Base-by-base conservation (phyloP, 2,329 filamentous ascomycete species). In the Aspergillus proliferans region DNA sequence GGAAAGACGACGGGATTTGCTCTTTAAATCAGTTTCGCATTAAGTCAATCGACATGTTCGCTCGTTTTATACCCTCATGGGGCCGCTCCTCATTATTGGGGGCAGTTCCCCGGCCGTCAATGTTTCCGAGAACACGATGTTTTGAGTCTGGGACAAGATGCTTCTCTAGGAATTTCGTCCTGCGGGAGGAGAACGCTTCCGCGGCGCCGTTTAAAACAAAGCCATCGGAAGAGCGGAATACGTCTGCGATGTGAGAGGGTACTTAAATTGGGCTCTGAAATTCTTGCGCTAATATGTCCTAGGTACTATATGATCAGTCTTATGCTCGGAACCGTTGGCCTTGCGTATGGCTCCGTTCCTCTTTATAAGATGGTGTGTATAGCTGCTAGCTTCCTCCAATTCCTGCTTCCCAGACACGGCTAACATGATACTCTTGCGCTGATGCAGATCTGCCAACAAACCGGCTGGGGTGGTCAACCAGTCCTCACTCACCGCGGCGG, bases 401-500 rank as follows among this genome's bases (percentile, higher is more conserved):
- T 39, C 12, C 26, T 33, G 6, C 7, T 21, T 2, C 6, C 10
- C 33, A 6, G 6, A n/a, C 10, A 15, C 9, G 9, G n/a, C 43
- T 45, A 28, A 45, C 6, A 4, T 9, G 6, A 18, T 40, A 22
- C 15, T 39, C 4, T 46, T 46, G 14, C 21, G 33, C n/a, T 26
- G 19, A 14, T 42, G 34, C 54, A 76, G 74, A 76, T 77, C 44
- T 77, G 74, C 52, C 72, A 76, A 57, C 74, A 76, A 60, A 77
- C 70, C 12, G 74, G 92, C 61, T 97, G 89, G 89, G 89, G 89
- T 60, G 92, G 92, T 38, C 89, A 95, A 67, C 92, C 92, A 28
- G 82, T 96, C 55, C 88, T 90, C 65, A 89, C 89, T 12, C 81
- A 85, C 18, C 81, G 81, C 42, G 85, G 88, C 72, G 76, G 74